Base-by-base conservation (phyloP, 2,329 filamentous ascomycete species). In the Colletotrichum siamense region DNA sequence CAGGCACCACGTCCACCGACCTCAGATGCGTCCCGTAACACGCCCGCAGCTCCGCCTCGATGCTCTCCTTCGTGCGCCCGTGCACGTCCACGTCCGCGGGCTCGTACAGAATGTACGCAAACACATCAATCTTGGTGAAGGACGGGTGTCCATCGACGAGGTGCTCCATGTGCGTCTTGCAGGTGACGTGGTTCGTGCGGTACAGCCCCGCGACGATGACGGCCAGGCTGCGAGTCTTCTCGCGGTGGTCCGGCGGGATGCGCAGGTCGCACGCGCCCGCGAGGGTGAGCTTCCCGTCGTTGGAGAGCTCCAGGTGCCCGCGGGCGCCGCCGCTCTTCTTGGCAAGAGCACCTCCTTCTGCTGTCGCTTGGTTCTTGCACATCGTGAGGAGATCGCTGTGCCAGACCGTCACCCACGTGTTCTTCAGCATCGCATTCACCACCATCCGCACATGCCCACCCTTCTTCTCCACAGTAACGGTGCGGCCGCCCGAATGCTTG, bases 181-280 rank as follows among this genome's bases (percentile, higher is more conserved):
- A 76, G 6, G 49, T 70, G 2, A 34, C 28, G 34, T 70, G 62
- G 36, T 78, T 73, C 13, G 73, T 77, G 16, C 73, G 63, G 59
- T 78, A 78, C 36, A 78, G 34, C 8, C 77, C 77, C n/a, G 77
- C 49, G 2, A 78, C 49, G 49, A 78, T 71, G 24, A 78, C 61
- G 18, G 77, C 77, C 26, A 78, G 64, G 28, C 67, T 74, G 63
- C 77, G 76, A 24, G 63, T 24, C n/a, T 67, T 67, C 22, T 76
- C 76, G 9, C 59, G 69, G 67, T 74, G 64, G 9, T 18, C 62
- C 9, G 73, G 44, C 6, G 77, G 67, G 18, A 76, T 61, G 49
- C 68, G 69, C 8, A 78, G 59, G 28, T 78, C 73, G 68, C 77
- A 78, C n/a, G 55, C n/a, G 49, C 71, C 76, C 10, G 73, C 24